phyloP scores from a whole-genome alignment of 2,329 filamentous ascomycete species.

The Mycosphaerella sp. region DNA sequence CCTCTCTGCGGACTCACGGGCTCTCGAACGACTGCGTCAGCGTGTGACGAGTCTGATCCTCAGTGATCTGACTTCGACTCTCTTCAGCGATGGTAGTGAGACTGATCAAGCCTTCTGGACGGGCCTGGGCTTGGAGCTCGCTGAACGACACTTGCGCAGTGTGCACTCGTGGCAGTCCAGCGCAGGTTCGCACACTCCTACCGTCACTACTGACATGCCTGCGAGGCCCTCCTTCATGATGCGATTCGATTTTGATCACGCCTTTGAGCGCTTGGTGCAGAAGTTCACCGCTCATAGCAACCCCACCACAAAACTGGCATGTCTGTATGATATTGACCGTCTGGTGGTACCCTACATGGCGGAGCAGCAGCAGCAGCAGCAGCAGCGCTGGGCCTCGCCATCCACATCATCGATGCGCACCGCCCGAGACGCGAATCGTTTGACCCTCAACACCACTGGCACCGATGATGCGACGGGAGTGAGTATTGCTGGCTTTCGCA shows the following conservation, averaged over 20 bases:
- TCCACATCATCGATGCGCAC: slow-evolving; percentile 13
- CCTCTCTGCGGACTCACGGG: slow-evolving; percentile 48
- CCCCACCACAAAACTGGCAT: slow-evolving; percentile 76
- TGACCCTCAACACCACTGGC: not conserved
- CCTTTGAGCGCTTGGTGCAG: slow-evolving; percentile 70
- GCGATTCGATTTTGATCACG: slow-evolving; percentile 55
- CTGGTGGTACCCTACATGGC: slow-evolving; percentile 40
- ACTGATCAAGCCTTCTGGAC: slow-evolving; percentile 79
- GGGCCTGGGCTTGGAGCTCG: slow-evolving; percentile 45
- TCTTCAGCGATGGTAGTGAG: slow-evolving; percentile 85
- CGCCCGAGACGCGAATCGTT: not conserved
- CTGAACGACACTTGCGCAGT: slow-evolving; percentile 21
- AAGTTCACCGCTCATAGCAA: slow-evolving; percentile 88
- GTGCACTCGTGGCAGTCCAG: slow-evolving; percentile 11
- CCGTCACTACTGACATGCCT: slow-evolving; percentile 2
- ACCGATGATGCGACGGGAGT: slow-evolving; percentile 9
- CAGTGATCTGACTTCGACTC: slow-evolving; percentile 79
- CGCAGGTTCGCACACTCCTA: slow-evolving; percentile 18
- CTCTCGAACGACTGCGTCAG: slow-evolving; percentile 40
- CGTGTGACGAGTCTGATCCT: slow-evolving; percentile 76
- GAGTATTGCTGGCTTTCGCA: slow-evolving; percentile 25
- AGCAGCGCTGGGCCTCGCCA: slow-evolving; percentile 1
- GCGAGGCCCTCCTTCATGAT: slow-evolving; percentile 1
- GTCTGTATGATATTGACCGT: slow-evolving; percentile 73
- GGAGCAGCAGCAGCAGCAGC: slow-evolving; percentile 8